Evolutionary conservation across 2,329 filamentous ascomycete species (phyloP).

Genomic region (Aureobasidium leucospermi): DNA sequence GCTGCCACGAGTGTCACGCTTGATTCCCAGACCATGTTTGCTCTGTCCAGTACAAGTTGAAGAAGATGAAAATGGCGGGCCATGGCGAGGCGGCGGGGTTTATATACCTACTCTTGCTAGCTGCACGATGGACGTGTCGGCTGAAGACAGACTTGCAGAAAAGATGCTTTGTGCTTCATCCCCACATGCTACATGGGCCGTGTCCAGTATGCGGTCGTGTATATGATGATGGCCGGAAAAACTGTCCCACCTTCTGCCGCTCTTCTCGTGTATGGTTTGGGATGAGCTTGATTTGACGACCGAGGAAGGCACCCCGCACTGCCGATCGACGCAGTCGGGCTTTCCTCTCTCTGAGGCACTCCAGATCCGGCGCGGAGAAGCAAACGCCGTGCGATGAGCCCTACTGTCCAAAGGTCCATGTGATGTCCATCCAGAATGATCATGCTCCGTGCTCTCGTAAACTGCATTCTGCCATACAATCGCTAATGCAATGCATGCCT

Average conservation of each 20-base stretch:
- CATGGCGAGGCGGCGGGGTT: neutral
- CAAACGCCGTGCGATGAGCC: neutral
- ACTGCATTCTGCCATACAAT: neutral
- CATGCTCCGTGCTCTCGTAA: neutral
- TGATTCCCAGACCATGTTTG: neutral
- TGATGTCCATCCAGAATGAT: neutral
- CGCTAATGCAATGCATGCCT: neutral
- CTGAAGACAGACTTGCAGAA: neutral
- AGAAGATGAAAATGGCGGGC: neutral
- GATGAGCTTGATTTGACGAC: neutral
- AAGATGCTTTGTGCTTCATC: neutral
- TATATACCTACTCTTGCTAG: neutral
- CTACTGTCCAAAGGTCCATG: neutral
- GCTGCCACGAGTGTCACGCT: neutral
- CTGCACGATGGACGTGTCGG: neutral
- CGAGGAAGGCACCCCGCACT: neutral
- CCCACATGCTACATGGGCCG: neutral
- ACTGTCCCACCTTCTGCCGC: neutral
- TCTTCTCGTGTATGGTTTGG: neutral
- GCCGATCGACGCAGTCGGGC: neutral
- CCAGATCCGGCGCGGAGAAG: no score
- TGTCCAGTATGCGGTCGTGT: neutral
- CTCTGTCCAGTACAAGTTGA: neutral
- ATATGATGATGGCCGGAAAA: neutral
- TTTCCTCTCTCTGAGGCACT: neutral